phyloP scores from a whole-genome alignment of 83 land plant species.

The Picea abies region DNA sequence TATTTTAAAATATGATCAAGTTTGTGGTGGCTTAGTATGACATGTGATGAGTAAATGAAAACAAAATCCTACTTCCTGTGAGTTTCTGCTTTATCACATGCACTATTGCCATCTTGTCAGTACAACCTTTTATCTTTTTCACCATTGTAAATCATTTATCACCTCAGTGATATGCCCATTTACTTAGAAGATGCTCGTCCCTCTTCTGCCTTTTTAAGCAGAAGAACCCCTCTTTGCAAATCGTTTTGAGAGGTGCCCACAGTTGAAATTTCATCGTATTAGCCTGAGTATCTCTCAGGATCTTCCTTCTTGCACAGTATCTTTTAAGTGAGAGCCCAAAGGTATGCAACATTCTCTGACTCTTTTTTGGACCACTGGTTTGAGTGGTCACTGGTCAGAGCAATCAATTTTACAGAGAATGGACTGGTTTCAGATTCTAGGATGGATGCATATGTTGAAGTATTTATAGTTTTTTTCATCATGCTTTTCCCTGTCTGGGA shows the following conservation, averaged over 20 bases:
- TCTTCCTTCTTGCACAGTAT: background rate
- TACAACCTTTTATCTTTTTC: slow-evolving; percentile 10
- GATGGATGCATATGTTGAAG: background rate
- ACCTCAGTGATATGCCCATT: background rate
- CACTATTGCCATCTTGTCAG: slow-evolving; percentile 16
- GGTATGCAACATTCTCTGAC: slow-evolving; percentile 6
- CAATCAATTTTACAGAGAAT: background rate
- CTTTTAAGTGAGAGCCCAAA: slow-evolving; percentile 4
- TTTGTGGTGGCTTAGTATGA: slow-evolving; percentile 1
- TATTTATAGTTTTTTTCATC: background rate
- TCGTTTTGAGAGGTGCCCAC: slow-evolving; percentile 5
- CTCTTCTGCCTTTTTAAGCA: slow-evolving; percentile 13
- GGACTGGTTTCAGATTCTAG: slow-evolving; percentile 6
- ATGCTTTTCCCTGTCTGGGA: background rate
- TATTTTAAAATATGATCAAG: background rate
- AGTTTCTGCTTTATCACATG: slow-evolving; percentile 16
- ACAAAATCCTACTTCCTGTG: slow-evolving; percentile 12
- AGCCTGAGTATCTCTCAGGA: background rate
- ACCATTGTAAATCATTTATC: slow-evolving; percentile 1
- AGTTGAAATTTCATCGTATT: background rate
- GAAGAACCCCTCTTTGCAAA: slow-evolving; percentile 5
- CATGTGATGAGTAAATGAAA: slow-evolving; percentile 6
- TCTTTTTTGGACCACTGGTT: slow-evolving; percentile 11
- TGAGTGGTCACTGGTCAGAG: background rate
- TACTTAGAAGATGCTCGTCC: slow-evolving; percentile 3